Evolutionary conservation across 176 grass and related monocot genomes (phyloP), one percentile per base, ranked within the genome.

Genomic region (Carex littledalei): DNA sequence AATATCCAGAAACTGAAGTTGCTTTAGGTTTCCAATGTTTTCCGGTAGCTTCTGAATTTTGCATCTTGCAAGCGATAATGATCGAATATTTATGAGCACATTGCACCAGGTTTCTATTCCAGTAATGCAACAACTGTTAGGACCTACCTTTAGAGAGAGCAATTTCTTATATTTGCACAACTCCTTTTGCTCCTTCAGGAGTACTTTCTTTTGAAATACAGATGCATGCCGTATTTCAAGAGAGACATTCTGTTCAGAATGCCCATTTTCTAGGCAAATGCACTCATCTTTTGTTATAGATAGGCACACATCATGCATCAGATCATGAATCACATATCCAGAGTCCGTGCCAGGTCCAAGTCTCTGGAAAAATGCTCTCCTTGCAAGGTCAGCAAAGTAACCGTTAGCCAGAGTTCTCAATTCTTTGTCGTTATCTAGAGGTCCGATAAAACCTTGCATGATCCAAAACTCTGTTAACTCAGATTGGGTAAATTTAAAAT

Each of bases 1-100:
- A 72, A 85, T n/a, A 63, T 85, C 70, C 4, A 85, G 6, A 76
- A 21, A 65, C 41, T 67, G 70, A 1, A 85, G 49, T 50, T 85
- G 84, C 16, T 32, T 74, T 49, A 85, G 21, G 8, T 78, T 63
- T 3, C 70, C 55, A 47, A 85, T 75, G 14, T 32, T 85, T 37
- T 85, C 52, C 6, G 67, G 49, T 17, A 85, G 63, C 18, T 43
- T 5, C 14, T 53, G 16, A 49, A 85, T 81, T 8, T 43, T 61
- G 32, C 16, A 62, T n/a, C 5, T 39, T 9, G 10, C 21, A 63
- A 78, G 74, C 32, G 43, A 78, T 18, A 78, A 32, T 56, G 73
- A 78, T 56, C 43, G 53, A 57, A 78, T 29, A 57, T 78, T 78
- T 4, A 0, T 57, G 7, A 78, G 15, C 31, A 8, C 34, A 4